A percentile compares a stretch with the other conserved stretches of the same genome.
Evolutionary conservation across 1,284 basidiomycete genomes (phyloP).

Genomic region (Cerioporus squamosus): DNA sequence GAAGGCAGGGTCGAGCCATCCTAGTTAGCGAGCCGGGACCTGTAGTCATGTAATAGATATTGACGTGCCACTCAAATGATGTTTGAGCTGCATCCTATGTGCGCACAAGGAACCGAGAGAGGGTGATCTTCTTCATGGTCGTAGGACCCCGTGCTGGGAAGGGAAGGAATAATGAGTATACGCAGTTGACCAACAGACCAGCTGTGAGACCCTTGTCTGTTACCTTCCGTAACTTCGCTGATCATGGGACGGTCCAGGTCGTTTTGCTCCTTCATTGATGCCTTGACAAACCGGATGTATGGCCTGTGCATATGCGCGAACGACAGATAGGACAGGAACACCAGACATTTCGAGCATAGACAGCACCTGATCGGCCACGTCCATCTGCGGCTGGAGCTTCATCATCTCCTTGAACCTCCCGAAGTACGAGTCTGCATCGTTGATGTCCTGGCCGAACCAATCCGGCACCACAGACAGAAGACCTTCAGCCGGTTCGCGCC

Average conservation of each 20-base stretch:
- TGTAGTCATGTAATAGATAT: no score
- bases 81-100: slow-evolving; percentile 6
- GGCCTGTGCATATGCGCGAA: slow-evolving; percentile 98
- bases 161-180: slow-evolving; percentile 4
- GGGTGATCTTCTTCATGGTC: slow-evolving; percentile 85
- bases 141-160: slow-evolving; percentile 72
- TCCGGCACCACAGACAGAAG: slow-evolving; percentile 83
- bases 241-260: slow-evolving; percentile 89
- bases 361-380: slow-evolving; percentile 87
- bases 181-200: slow-evolving; percentile 49
- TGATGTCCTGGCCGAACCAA: slow-evolving; percentile 83
- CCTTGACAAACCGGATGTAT: slow-evolving; percentile 90
- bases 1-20: no score
- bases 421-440: slow-evolving; percentile 83
- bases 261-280: slow-evolving; percentile 86
- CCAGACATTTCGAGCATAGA: slow-evolving; percentile 90
- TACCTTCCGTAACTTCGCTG: slow-evolving; percentile 91
- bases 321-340: slow-evolving; percentile 93
- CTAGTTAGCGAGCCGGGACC: no score
- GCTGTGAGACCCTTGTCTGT: slow-evolving; percentile 85
- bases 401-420: slow-evolving; percentile 76
- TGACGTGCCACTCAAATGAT: not conserved
- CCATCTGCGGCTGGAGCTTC: slow-evolving; percentile 85
- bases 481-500: slow-evolving; percentile 84
- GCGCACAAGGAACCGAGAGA: slow-evolving; percentile 52